Percentiles rank a stretch among this genome's conserved stretches.
These are phyloP conservation scores for Delitschia confertaspora DNA, from an alignment of 495 filamentous ascomycete genomes.

Conservation along the genomic window DNA sequence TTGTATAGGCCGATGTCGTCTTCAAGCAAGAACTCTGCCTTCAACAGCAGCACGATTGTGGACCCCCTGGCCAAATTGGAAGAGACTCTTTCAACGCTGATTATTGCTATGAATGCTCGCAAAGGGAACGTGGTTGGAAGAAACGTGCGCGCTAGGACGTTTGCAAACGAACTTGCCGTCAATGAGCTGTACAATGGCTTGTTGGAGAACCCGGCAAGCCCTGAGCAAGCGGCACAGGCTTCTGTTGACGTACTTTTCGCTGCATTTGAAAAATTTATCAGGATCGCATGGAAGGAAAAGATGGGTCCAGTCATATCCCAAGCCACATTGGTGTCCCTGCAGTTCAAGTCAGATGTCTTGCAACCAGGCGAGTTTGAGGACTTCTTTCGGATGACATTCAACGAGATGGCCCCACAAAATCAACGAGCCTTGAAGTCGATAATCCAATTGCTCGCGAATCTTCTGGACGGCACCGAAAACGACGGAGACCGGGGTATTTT, in stretches of 20 bases:
- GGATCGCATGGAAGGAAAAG: conserved; percentile 76
- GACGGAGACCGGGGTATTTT: conserved; percentile 87
- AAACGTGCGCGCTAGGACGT: conserved; percentile 57
- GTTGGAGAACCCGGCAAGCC: conserved; percentile 66
- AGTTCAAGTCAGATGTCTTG: conserved; percentile 62
- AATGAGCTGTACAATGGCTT: conserved; percentile 89
- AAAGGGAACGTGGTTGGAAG: conserved; percentile 80
- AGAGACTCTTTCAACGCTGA: conserved; percentile 76
- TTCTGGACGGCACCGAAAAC: conserved; percentile 89
- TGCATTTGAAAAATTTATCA: conserved; percentile 89
- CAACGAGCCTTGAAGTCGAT: conserved; percentile 76
- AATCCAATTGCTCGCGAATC: conserved; percentile 73
- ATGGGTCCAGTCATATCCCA: conserved; percentile 73
- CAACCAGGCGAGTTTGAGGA: conserved; percentile 75
- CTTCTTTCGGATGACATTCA: conserved; percentile 65
- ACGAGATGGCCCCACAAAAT: conserved; percentile 84
- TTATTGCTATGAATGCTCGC: conserved; percentile 69
- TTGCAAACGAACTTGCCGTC: conserved; percentile 66
- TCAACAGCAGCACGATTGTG: conserved; percentile 28
- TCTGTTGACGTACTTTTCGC: conserved; percentile 84
- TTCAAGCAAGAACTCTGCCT: conserved; percentile 20
- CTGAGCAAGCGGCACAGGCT: conserved; percentile 64
- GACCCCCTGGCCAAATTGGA: conserved; percentile 64
- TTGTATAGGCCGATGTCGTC: conserved; percentile 7
- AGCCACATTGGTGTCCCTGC: conserved; percentile 56